Evolutionary conservation across 805 yeast genomes (phyloP), one percentile per base, ranked within the genome.

Genomic region (Zygoascus biomembranicola): DNA sequence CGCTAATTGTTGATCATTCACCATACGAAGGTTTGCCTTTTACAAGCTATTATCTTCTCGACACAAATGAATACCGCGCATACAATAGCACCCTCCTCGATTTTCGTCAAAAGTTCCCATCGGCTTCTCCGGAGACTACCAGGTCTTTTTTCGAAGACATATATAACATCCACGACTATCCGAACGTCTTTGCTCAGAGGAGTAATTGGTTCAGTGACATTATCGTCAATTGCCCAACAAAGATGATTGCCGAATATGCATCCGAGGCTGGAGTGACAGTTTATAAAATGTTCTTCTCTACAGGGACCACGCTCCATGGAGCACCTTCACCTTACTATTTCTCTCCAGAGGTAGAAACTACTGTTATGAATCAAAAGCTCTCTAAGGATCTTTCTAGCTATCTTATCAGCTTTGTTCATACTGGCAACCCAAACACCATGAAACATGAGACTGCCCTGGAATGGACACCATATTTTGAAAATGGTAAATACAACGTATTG

Each of bases 211-310:
- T 50, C 42, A 51, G 54, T 5, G 60, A 57, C 32, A 16, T 47
- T 19, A 18, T 55, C 23, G 32, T 52, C 49, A 49, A 47, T 32
- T 57, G 60, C 49, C 60, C 60, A 8, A 52, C 57, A 8, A 28
- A 50, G 28, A 26, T 28, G 19, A 43, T 54, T 10, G 55, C 59
- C n/a, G 44, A 54, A 9, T 45, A n/a, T 18, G 49, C 43, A 5
- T 43, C 52, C n/a, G 18, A 37, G 41, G 16, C 46, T 9, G 53
- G 43, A 8, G 49, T 47, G 8, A 43, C 53, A 8, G 55, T 55
- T 5, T 55, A 55, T 49, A 55, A 55, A 46, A 32, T 41, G 35
- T n/a, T 55, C 5, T 55, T 55, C 31, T 32, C 55, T 8, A 49
- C 54, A 2, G 53, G 55, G 13, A 43, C 51, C 2, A 32, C 16